A percentile compares a stretch with the other conserved stretches of the same genome.
These are phyloP conservation scores for Aspergillus funiculosus DNA, from an alignment of 495 filamentous ascomycete species.

Conservation along the genomic window DNA sequence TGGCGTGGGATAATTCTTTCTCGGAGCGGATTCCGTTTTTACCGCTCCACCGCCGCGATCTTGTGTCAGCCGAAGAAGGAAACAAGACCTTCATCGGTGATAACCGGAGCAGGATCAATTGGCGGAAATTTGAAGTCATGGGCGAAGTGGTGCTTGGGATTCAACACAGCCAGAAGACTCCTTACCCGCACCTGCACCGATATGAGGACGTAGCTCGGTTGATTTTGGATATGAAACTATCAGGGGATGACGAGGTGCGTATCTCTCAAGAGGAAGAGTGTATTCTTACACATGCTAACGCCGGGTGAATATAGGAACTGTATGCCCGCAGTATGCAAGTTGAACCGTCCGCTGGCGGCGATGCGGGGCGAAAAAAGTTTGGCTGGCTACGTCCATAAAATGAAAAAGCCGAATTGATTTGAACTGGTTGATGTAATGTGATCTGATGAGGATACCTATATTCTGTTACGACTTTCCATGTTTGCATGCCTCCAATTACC, in stretches of 20 bases:
- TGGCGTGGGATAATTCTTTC: constrained; percentile 94
- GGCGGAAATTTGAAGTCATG: constrained; percentile 97
- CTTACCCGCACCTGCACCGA: constrained; percentile 64
- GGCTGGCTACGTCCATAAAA: constrained; percentile 39
- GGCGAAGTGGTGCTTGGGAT: constrained; percentile 86
- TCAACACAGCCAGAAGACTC: constrained; percentile 80
- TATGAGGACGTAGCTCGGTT: constrained; percentile 63
- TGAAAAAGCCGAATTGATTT: neutral
- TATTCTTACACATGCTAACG: constrained; percentile 15
- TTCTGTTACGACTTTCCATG: constrained; percentile 6
- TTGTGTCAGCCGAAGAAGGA: constrained; percentile 87
- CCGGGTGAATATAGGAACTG: constrained; percentile 36
- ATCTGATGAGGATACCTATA: constrained; percentile 2
- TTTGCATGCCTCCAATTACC: constrained; percentile 7
- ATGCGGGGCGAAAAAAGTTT: constrained; percentile 38
- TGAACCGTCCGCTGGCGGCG: constrained; percentile 39
- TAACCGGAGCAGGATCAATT: constrained; percentile 76
- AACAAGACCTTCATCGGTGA: constrained; percentile 80
- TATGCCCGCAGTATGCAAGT: constrained; percentile 43
- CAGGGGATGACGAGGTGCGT: constrained; percentile 47
- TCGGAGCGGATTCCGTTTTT: constrained; percentile 88
- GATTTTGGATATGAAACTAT: constrained; percentile 61
- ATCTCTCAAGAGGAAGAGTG: neutral
- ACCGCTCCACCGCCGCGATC: constrained; percentile 81
- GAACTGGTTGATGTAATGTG: constrained; percentile 9